Conservation (phyloP, 2,329 filamentous ascomycete genomes). For the Fusarium nygamai region DNA sequence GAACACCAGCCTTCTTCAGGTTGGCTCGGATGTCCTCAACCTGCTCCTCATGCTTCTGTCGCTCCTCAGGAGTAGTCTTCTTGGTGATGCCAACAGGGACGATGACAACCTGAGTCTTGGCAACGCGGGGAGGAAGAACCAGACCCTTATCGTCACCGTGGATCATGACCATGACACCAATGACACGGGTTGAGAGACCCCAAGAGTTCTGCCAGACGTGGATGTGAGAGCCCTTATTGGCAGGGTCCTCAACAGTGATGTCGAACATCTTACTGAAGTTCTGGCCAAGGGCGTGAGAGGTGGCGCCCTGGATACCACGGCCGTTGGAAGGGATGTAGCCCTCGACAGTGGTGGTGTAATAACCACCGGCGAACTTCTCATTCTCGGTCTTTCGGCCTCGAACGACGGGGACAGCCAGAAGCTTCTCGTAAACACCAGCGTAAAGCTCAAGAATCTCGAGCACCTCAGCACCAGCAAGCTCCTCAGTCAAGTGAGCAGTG, state of each 20-base stretch:
- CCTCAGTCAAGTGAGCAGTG: conserved; percentile 85
- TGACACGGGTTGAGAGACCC: conserved; percentile 96
- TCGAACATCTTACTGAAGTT: conserved; percentile 99
- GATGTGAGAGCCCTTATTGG: conserved; percentile 80
- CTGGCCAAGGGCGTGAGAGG: conserved; percentile 93
- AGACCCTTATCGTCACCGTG: conserved; percentile 96
- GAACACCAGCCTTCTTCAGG: conserved; percentile 78
- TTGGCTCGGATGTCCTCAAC: conserved; percentile 75
- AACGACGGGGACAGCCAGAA: conserved; percentile 94
- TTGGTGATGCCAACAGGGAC: conserved; percentile 94
- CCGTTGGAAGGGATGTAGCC: conserved; percentile 97
- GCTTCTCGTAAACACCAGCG: conserved; percentile 88
- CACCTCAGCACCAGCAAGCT: conserved; percentile 85
- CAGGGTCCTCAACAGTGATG: conserved; percentile 94
- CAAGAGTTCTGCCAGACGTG: conserved; percentile 99
- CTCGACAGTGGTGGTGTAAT: conserved; percentile 97
- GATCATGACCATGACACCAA: conserved; percentile 99
- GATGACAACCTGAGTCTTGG: conserved; percentile 85
- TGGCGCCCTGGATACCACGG: conserved; percentile 95
- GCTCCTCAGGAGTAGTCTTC: conserved; percentile 83
- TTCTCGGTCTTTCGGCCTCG: conserved; percentile 96
- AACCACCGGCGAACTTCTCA: conserved; percentile 96
- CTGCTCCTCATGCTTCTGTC: conserved; percentile 78
- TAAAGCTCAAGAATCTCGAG: conserved; percentile 94
- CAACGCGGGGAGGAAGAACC: conserved; percentile 89